phyloP scores from a whole-genome alignment of 1,139 yeast species.

The Kodamaea plutei region DNA sequence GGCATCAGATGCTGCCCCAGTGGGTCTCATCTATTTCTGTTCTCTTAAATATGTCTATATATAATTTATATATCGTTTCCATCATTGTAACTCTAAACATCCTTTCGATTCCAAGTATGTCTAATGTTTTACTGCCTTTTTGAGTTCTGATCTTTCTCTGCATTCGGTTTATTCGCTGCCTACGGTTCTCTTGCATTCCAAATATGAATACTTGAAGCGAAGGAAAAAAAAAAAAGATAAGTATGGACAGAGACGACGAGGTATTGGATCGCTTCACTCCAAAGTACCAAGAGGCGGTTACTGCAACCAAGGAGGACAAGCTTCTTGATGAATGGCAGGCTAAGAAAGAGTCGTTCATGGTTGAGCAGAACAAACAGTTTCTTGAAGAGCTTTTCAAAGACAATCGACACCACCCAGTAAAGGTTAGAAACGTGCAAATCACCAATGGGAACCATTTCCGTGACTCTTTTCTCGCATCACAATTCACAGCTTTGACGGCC shows the following conservation, averaged over 20 bases:
- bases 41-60: too few species aligned
- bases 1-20: too few species aligned
- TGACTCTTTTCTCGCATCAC: constrained; percentile 47
- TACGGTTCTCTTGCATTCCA: too few species aligned
- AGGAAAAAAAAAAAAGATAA: too few species aligned
- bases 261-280: constrained; percentile 26
- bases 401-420: constrained; percentile 42
- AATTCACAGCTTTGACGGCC: constrained; percentile 46
- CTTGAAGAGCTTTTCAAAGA: constrained; percentile 41
- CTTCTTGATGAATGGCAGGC: constrained; percentile 26
- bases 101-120: too few species aligned
- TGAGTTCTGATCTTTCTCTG: too few species aligned
- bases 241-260: constrained; percentile 19
- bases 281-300: constrained; percentile 9
- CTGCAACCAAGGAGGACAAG: constrained; percentile 26
- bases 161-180: too few species aligned
- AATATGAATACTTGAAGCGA: too few species aligned
- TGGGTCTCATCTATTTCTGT: too few species aligned
- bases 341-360: constrained; percentile 30
- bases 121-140: too few species aligned
- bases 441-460: constrained; percentile 53
- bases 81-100: too few species aligned
- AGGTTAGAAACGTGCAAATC: constrained; percentile 47
- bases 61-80: too few species aligned
- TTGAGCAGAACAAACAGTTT: constrained; percentile 36